Evolutionary conservation across 805 yeast genomes (phyloP), one percentile per base, ranked within the genome.

Genomic region (Zygosaccharomyces bisporus): DNA sequence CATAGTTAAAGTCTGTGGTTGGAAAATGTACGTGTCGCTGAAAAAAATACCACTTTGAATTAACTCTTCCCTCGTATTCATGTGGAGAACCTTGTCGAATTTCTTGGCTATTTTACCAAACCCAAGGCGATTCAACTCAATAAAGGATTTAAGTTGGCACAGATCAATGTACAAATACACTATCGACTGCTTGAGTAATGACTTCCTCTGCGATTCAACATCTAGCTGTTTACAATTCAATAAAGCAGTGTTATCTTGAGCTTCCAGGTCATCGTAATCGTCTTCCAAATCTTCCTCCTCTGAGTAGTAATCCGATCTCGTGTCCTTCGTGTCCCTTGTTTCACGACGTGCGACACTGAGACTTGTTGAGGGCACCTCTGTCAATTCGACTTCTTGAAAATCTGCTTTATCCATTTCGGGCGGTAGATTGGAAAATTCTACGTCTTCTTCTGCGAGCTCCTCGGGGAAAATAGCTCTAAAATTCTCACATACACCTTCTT

Each of bases 41-140:
- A 77, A 76, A 45, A 80, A 72, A 30, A 63, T 67, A 23, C 63
- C 63, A 20, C 63, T 57, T n/a, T 64, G 65, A 14, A 80, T 74
- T 27, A 85, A 64, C 29, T 70, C 69, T 5, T 64, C 57, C 55
- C 79, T 80, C 13, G 81, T 68, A 20, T 74, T 63, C 30, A 80
- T 73, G 46, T 75, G 75, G 53, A 87, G 67, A 6, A 83, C 79
- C 61, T 91, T 91, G 66, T 91, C 96, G 59, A 86, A 90, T 67
- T 91, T 91, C 61, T 91, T 91, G 44, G 87, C 71, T 34, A 90
- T 89, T 64, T 91, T 91, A 41, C 81, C 73, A 63, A 91, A 86
- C 0, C 96, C 98, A 33, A 90, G 82, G 54, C 76, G 76, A 68
- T 91, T 91, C 52, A 91, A 72, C 58, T 89, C 95, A 43, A 85